phyloP scores from a whole-genome alignment of 768 basidiomycete genomes.

The Rhizopogon rudus region DNA sequence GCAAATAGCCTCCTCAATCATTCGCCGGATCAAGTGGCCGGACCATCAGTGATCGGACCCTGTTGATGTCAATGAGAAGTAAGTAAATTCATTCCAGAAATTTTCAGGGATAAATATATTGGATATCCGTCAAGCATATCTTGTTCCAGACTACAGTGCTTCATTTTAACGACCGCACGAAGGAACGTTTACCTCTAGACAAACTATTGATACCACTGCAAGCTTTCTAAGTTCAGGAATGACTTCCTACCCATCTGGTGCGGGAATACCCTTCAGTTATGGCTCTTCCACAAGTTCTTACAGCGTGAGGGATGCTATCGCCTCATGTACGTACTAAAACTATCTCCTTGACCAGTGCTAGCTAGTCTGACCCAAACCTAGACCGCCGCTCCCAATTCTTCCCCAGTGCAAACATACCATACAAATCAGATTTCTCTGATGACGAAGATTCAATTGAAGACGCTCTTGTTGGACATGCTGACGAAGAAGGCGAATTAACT shows the following conservation, averaged over 20 bases:
- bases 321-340: slow-evolving; percentile 44
- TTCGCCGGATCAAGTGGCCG: too few species aligned
- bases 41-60: too few species aligned
- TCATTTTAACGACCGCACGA: background rate
- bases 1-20: too few species aligned
- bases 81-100: too few species aligned
- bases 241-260: slow-evolving; percentile 39
- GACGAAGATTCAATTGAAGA: slow-evolving; percentile 32
- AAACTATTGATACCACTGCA: background rate
- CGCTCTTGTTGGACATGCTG: slow-evolving; percentile 10
- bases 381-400: slow-evolving; percentile 69
- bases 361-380: slow-evolving; percentile 21
- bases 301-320: slow-evolving; percentile 51
- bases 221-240: slow-evolving; percentile 21
- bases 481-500: slow-evolving; percentile 5
- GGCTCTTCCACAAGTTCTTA: slow-evolving; percentile 45
- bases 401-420: slow-evolving; percentile 53
- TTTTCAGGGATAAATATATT: too few species aligned
- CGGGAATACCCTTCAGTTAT: slow-evolving; percentile 31
- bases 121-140: too few species aligned
- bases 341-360: background rate
- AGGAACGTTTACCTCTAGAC: background rate
- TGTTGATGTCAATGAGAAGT: too few species aligned
- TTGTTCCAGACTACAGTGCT: too few species aligned
- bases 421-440: slow-evolving; percentile 38